phyloP scores from a whole-genome alignment of 2,329 filamentous ascomycete genomes.

The Xylariaceae sp. region DNA sequence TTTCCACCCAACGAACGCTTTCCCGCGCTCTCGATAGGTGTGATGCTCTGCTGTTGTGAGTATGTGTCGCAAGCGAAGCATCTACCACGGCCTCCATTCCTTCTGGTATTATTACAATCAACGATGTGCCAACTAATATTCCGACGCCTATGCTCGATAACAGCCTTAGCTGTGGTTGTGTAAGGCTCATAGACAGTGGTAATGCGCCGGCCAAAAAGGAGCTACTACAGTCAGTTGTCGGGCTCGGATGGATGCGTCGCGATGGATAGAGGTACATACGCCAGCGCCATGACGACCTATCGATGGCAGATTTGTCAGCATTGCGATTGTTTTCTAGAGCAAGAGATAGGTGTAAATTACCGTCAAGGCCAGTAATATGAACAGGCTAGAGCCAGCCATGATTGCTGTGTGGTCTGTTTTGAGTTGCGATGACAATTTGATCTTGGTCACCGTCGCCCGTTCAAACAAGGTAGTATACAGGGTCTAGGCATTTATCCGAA shows the following conservation, averaged over 20 bases:
- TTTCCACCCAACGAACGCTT: constrained; percentile 20
- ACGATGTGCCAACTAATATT: constrained; percentile 86
- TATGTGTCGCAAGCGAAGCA: constrained; percentile 36
- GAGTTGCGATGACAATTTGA: background rate
- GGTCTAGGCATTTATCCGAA: too few species aligned
- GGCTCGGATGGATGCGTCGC: constrained; percentile 8
- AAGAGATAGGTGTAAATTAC: constrained; percentile 18
- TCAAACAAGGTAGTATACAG: too few species aligned
- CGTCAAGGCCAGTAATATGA: constrained; percentile 34
- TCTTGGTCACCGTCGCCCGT: too few species aligned
- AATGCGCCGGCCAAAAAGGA: constrained; percentile 92
- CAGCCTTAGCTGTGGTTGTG: constrained; percentile 78
- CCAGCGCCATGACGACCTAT: constrained; percentile 36
- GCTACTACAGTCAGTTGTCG: constrained; percentile 44
- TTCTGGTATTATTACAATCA: constrained; percentile 97
- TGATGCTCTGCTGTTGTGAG: too few species aligned
- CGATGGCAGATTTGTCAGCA: constrained; percentile 18
- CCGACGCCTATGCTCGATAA: constrained; percentile 92
- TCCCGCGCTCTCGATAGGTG: too few species aligned
- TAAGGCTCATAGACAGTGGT: constrained; percentile 83
- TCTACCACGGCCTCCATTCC: constrained; percentile 86
- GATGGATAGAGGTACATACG: constrained; percentile 24
- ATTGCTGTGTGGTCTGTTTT: constrained; percentile 12
- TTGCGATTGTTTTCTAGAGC: background rate
- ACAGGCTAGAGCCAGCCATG: constrained; percentile 31